Conservation (phyloP, 768 basidiomycete genomes). For the Pholiota conissans region DNA sequence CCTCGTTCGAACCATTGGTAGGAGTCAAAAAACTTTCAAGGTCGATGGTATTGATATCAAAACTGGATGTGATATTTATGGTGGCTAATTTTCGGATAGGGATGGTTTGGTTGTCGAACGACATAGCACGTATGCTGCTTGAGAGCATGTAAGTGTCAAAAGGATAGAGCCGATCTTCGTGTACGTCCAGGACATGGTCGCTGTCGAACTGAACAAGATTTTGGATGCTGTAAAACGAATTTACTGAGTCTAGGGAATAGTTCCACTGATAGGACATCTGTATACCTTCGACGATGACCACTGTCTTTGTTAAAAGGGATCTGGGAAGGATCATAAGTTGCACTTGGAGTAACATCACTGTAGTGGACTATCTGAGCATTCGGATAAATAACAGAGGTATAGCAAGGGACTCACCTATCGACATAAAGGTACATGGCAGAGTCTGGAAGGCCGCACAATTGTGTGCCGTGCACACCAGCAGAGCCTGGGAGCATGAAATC, state of each 20-base stretch:
- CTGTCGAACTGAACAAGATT: conserved; percentile 58
- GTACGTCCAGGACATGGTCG: conserved; percentile 55
- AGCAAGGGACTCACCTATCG: conserved; percentile 39
- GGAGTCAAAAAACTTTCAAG: conserved; percentile 28
- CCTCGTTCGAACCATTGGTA: conserved; percentile 20
- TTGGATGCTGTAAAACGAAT: conserved; percentile 39
- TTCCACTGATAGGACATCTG: neutral
- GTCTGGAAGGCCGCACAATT: conserved; percentile 46
- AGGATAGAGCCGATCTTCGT: conserved; percentile 53
- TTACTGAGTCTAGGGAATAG: neutral
- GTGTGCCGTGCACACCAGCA: conserved; percentile 44
- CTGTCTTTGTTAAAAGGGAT: conserved; percentile 42
- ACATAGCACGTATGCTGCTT: conserved; percentile 44
- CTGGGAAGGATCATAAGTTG: conserved; percentile 45
- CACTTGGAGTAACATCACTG: conserved; percentile 36
- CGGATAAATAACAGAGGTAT: neutral
- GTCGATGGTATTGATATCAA: conserved; percentile 41
- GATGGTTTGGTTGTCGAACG: conserved; percentile 32
- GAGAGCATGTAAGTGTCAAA: conserved; percentile 56
- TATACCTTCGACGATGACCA: conserved; percentile 43
- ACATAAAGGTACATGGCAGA: conserved; percentile 44
- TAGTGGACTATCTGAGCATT: neutral
- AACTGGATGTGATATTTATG: conserved; percentile 46
- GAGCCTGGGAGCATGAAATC: conserved; percentile 45
- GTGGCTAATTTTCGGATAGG: conserved; percentile 45